phyloP scores from a whole-genome alignment of 148 eudicot genomes.

The Spergularia bocconei region DNA sequence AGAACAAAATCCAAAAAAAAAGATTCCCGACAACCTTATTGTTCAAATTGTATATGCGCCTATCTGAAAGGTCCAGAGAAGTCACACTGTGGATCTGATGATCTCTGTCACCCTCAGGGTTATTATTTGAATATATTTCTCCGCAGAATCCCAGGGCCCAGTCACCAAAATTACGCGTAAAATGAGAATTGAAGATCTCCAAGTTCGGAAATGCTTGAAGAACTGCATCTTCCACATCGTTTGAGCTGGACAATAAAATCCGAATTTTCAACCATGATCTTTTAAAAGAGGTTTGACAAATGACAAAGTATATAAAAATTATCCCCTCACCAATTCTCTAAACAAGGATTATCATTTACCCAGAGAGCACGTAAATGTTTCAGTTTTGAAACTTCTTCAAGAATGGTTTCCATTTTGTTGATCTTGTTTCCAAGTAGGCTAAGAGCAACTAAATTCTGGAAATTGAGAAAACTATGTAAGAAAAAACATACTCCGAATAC shows the following conservation, averaged over 20 bases:
- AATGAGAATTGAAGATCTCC: slow-evolving; percentile 77
- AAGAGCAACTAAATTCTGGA: slow-evolving; percentile 72
- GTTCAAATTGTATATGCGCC: slow-evolving; percentile 61
- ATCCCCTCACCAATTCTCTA: slow-evolving; percentile 52
- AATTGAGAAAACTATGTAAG: slow-evolving; percentile 8
- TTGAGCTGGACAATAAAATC: slow-evolving; percentile 44
- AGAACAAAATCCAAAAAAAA: neutral
- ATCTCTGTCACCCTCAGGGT: slow-evolving; percentile 48
- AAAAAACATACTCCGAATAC: slow-evolving; percentile 1
- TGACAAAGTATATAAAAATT: neutral
- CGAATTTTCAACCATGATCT: slow-evolving; percentile 13
- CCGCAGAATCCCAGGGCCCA: slow-evolving; percentile 99
- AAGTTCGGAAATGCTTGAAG: slow-evolving; percentile 55
- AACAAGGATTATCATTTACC: slow-evolving; percentile 74
- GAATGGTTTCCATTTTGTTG: slow-evolving; percentile 42
- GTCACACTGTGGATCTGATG: slow-evolving; percentile 45
- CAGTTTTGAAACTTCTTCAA: slow-evolving; percentile 52
- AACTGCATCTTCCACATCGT: slow-evolving; percentile 44
- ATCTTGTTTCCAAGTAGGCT: slow-evolving; percentile 85
- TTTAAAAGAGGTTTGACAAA: neutral
- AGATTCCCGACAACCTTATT: slow-evolving; percentile 49
- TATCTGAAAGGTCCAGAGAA: slow-evolving; percentile 78
- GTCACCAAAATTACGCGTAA: slow-evolving; percentile 68
- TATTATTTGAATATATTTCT: slow-evolving; percentile 69
- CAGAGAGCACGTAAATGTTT: slow-evolving; percentile 84